These are phyloP conservation scores for Helianthus tuberosus DNA, from an alignment of 129 eudicot species.

Conservation along the genomic window DNA sequence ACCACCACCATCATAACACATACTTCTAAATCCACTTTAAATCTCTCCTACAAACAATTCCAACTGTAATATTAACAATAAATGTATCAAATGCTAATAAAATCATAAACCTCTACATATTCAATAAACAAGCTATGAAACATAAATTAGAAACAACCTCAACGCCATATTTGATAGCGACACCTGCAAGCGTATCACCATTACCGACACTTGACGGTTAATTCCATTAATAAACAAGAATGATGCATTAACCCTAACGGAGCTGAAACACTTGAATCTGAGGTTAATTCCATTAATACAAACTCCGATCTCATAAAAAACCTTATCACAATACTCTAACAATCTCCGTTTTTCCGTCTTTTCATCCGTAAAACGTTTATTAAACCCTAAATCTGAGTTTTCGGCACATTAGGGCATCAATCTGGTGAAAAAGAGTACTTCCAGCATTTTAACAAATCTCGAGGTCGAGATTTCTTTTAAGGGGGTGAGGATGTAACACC, in stretches of 20 bases:
- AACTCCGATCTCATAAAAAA: conserved; percentile 22
- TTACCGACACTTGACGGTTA: conserved; percentile 21
- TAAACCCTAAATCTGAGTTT: conserved; percentile 29
- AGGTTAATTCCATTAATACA: not conserved
- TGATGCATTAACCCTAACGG: conserved; percentile 21
- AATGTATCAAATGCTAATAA: not conserved
- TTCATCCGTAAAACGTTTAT: conserved; percentile 7
- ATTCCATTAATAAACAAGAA: too few relatives aligned
- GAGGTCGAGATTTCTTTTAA: too few relatives aligned
- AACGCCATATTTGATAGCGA: conserved; percentile 93
- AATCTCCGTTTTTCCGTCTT: conserved; percentile 29
- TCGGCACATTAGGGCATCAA: not conserved
- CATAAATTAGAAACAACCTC: conserved; percentile 49
- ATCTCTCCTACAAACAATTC: not conserved
- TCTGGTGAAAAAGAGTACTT: not conserved
- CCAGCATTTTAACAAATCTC: too few relatives aligned
- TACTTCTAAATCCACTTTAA: not conserved
- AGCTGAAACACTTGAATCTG: conserved; percentile 26
- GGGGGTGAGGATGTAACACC: too few relatives aligned
- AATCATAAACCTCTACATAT: not conserved
- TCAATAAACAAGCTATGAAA: not conserved
- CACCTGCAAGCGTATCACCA: conserved; percentile 86
- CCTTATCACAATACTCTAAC: not conserved
- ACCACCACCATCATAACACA: not conserved
- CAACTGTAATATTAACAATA: not conserved